Percentiles rank a stretch among this genome's conserved stretches.
Conservation (phyloP, 2,329 filamentous ascomycete genomes). For the Xylariaceae sp. region DNA sequence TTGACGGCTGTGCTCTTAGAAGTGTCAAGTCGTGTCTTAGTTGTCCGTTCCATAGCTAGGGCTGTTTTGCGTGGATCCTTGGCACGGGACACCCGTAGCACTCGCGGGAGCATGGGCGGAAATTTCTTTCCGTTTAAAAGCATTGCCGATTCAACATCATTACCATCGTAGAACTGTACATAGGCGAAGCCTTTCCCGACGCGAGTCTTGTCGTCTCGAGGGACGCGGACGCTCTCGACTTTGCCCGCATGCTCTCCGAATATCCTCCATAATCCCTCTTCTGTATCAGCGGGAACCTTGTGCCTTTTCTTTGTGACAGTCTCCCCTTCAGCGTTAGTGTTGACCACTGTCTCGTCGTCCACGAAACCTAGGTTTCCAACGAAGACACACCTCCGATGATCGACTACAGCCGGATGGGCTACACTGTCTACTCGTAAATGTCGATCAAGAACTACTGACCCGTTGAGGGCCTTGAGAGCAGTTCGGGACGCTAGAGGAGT, state of each 20-base stretch:
- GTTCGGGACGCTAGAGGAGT: constrained; percentile 69
- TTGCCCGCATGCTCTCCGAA: constrained; percentile 69
- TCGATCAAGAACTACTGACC: constrained; percentile 74
- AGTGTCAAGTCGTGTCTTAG: constrained; percentile 37
- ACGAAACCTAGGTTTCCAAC: constrained; percentile 96
- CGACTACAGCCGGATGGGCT: constrained; percentile 76
- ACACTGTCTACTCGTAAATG: constrained; percentile 90
- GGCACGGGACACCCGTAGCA: constrained; percentile 80
- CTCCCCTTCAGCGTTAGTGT: constrained; percentile 60
- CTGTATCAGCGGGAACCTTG: constrained; percentile 75
- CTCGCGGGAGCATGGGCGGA: constrained; percentile 86
- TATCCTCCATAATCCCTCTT: constrained; percentile 86
- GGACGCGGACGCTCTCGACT: constrained; percentile 89
- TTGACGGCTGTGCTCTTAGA: constrained; percentile 31
- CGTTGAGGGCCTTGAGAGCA: constrained; percentile 75
- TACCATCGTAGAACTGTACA: constrained; percentile 88
- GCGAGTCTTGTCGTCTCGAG: constrained; percentile 82
- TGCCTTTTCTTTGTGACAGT: constrained; percentile 68
- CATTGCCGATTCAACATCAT: constrained; percentile 85
- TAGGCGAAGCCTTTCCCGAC: constrained; percentile 98
- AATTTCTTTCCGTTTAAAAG: constrained; percentile 87
- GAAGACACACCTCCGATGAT: constrained; percentile 88
- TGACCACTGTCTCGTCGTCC: constrained; percentile 75
- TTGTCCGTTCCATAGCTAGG: constrained; percentile 48
- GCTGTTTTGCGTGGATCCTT: constrained; percentile 64